Conservation (phyloP, 345 rosid genomes). For the Eucalyptus paniculata region DNA sequence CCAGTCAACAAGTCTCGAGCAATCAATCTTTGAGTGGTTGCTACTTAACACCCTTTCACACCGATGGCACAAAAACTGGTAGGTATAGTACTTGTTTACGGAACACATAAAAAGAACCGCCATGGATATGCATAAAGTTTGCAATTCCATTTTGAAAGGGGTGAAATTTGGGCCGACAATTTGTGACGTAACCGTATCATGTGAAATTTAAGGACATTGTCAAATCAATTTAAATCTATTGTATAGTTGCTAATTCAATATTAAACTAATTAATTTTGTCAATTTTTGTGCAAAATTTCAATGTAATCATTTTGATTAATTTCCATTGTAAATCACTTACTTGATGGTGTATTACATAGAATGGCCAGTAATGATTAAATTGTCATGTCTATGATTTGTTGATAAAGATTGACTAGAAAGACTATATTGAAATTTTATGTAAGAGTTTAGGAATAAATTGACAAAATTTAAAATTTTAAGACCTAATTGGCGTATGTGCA, state of each 20-base stretch:
- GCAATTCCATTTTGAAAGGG: background rate
- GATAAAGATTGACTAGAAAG: background rate
- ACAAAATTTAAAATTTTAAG: background rate
- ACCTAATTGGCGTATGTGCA: background rate
- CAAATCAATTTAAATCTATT: background rate
- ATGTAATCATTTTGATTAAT: background rate
- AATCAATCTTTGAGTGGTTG: background rate
- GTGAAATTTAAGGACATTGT: background rate
- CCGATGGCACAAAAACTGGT: background rate
- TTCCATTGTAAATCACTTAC: background rate
- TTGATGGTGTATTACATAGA: background rate
- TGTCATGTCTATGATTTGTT: background rate
- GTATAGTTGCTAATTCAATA: background rate
- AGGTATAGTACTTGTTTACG: background rate
- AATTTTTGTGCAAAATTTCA: background rate
- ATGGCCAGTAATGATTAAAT: fast-evolving
- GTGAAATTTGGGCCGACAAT: background rate
- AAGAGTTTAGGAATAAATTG: background rate
- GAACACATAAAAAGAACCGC: background rate
- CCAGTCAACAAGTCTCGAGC: background rate
- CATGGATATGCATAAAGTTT: background rate
- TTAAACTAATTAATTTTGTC: background rate
- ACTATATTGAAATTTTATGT: background rate
- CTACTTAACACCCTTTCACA: background rate
- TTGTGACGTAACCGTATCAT: background rate